phyloP scores from a whole-genome alignment of 2,329 filamentous ascomycete species.

The Ophiostoma piceae region DNA sequence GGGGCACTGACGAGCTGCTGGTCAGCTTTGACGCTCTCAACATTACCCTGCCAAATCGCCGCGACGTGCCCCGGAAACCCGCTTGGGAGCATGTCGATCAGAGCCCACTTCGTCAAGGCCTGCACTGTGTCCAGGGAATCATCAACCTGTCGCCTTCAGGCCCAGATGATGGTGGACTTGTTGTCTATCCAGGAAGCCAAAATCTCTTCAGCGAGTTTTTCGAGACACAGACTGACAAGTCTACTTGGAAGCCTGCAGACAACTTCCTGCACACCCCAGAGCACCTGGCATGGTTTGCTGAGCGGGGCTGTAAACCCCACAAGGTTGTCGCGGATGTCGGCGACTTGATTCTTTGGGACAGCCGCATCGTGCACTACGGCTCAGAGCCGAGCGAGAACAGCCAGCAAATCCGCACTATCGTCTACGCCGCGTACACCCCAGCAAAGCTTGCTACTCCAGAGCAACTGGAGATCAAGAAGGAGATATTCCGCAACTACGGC shows the following conservation, averaged over 20 bases:
- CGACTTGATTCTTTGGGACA: slow-evolving; percentile 37
- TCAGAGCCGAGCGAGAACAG: slow-evolving; percentile 31
- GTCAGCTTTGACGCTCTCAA: slow-evolving; percentile 38
- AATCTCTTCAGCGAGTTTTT: slow-evolving; percentile 17
- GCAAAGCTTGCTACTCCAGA: slow-evolving; percentile 31
- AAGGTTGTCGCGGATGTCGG: slow-evolving; percentile 35
- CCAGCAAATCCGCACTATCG: slow-evolving; percentile 32
- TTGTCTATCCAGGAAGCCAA: slow-evolving; percentile 34
- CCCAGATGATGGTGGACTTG: slow-evolving; percentile 37
- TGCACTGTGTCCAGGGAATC: slow-evolving; percentile 34
- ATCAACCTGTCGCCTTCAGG: slow-evolving; percentile 34
- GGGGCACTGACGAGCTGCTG: slow-evolving; percentile 36
- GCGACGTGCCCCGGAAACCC: slow-evolving; percentile 22
- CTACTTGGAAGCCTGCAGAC: slow-evolving; percentile 17
- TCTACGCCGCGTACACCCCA: slow-evolving; percentile 36
- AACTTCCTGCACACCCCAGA: slow-evolving; percentile 9
- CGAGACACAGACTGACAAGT: slow-evolving; percentile 20
- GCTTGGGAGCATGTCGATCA: slow-evolving; percentile 39
- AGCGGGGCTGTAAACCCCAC: slow-evolving; percentile 15
- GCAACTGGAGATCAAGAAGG: slow-evolving; percentile 29
- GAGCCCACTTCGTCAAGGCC: slow-evolving; percentile 28
- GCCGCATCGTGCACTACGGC: slow-evolving; percentile 36
- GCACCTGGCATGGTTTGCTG: slow-evolving; percentile 19
- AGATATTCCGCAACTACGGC: slow-evolving; percentile 31
- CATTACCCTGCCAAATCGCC: slow-evolving; percentile 35